These are phyloP conservation scores for Colletotrichum graminicola DNA, from an alignment of 2,329 filamentous ascomycete species.

Conservation along the genomic window DNA sequence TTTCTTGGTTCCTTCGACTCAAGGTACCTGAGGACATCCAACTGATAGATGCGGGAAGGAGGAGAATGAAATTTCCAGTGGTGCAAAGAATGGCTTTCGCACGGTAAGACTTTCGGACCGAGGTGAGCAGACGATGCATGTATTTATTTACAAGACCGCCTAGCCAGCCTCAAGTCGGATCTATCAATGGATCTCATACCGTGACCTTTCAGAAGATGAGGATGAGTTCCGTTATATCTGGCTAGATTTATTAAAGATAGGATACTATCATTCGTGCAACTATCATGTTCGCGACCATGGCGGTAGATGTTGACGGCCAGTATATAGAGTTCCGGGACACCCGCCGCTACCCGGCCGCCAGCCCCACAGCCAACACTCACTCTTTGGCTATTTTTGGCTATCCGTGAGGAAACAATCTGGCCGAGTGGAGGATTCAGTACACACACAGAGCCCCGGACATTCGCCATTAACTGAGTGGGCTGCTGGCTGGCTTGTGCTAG, in stretches of 20 bases:
- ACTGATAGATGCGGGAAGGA: neutral
- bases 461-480: too few species aligned
- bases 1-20: constrained; percentile 35
- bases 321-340: neutral
- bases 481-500: too few species aligned
- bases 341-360: constrained; percentile 18
- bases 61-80: neutral
- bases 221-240: too few species aligned
- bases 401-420: too few species aligned
- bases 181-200: too few species aligned
- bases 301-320: neutral
- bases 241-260: too few species aligned
- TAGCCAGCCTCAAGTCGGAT: neutral
- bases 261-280: too few species aligned
- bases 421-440: too few species aligned
- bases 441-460: too few species aligned
- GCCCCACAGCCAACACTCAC: constrained; percentile 4
- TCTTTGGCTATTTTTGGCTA: neutral
- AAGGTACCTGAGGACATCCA: neutral
- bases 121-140: neutral
- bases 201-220: neutral
- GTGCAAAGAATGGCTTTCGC: neutral
- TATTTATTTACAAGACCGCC: neutral
- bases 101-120: neutral
- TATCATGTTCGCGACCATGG: too few species aligned